A percentile compares a stretch with the other conserved stretches of the same genome.
phyloP scores from a whole-genome alignment of 208 protist genomes.

The Porcisia hertigi region DNA sequence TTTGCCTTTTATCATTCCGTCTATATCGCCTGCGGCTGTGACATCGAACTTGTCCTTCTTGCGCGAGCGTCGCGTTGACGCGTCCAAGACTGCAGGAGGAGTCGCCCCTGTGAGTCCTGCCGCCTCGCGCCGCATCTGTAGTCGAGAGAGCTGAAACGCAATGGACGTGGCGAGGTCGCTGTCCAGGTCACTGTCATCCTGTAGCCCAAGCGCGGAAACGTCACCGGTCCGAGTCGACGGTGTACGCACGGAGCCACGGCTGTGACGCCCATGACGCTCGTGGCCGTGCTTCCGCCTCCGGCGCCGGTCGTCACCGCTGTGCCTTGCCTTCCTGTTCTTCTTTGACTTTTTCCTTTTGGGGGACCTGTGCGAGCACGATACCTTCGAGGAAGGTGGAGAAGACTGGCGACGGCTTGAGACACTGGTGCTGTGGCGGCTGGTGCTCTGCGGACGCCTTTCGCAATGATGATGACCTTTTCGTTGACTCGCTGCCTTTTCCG shows the following conservation, averaged over 20 bases:
- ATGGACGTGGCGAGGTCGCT: slow-evolving; percentile 29
- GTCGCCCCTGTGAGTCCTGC: neutral
- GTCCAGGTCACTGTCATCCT: slow-evolving; percentile 23
- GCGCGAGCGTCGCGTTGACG: neutral
- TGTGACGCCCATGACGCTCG: neutral
- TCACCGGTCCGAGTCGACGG: neutral
- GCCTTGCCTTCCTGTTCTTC: neutral
- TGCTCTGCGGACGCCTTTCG: neutral
- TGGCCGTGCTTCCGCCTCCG: slow-evolving; percentile 2
- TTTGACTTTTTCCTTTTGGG: neutral
- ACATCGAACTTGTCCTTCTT: neutral
- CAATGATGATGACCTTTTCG: neutral
- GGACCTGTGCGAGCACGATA: neutral
- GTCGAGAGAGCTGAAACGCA: slow-evolving; percentile 30
- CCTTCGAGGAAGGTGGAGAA: neutral
- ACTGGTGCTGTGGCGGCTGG: neutral
- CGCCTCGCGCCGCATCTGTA: slow-evolving; percentile 20
- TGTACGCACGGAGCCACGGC: neutral
- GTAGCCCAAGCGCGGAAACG: neutral
- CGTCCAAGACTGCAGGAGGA: neutral
- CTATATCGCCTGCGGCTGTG: neutral
- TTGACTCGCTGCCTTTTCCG: neutral
- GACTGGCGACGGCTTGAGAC: neutral
- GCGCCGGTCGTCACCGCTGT: neutral
- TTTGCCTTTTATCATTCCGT: neutral